These are phyloP conservation scores for Microcyclospora pomicola DNA, from an alignment of 2,329 filamentous ascomycete genomes.

Conservation along the genomic window DNA sequence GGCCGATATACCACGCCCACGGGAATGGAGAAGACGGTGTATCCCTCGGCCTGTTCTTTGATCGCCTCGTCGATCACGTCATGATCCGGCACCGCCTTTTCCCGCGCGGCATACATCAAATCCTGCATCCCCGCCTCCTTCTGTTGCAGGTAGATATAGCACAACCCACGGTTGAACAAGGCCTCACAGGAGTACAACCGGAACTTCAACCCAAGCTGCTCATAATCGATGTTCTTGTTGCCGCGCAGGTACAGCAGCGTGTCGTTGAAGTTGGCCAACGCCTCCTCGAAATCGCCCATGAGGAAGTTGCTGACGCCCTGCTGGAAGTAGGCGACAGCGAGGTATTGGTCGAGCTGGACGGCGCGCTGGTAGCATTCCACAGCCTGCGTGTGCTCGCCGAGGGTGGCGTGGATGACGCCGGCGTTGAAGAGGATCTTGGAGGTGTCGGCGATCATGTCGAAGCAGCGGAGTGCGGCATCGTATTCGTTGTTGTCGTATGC, in stretches of 20 bases:
- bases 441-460: constrained; percentile 80
- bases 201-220: constrained; percentile 87
- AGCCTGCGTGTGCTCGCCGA: constrained; percentile 90
- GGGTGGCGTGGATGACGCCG: constrained; percentile 90
- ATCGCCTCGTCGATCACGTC: constrained; percentile 98
- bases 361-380: constrained; percentile 92
- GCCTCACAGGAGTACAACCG: constrained; percentile 96
- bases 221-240: constrained; percentile 96
- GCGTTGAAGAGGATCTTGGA: constrained; percentile 99
- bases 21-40: constrained; percentile 96
- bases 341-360: constrained; percentile 80
- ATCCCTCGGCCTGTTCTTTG: constrained; percentile 84
- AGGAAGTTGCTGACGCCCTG: constrained; percentile 97
- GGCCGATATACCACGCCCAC: constrained; percentile 91
- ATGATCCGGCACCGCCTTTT: constrained; percentile 92
- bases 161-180: constrained; percentile 89
- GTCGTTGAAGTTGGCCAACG: constrained; percentile 96
- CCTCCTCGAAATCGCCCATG: constrained; percentile 92
- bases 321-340: constrained; percentile 96
- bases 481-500: constrained; percentile 97
- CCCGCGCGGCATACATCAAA: constrained; percentile 77
- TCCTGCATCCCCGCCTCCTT: constrained; percentile 84
- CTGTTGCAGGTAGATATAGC: constrained; percentile 93
- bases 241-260: constrained; percentile 86
- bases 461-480: constrained; percentile 71